These are phyloP conservation scores for Epichloe coenophiala DNA, from an alignment of 2,329 filamentous ascomycete species.

Conservation along the genomic window DNA sequence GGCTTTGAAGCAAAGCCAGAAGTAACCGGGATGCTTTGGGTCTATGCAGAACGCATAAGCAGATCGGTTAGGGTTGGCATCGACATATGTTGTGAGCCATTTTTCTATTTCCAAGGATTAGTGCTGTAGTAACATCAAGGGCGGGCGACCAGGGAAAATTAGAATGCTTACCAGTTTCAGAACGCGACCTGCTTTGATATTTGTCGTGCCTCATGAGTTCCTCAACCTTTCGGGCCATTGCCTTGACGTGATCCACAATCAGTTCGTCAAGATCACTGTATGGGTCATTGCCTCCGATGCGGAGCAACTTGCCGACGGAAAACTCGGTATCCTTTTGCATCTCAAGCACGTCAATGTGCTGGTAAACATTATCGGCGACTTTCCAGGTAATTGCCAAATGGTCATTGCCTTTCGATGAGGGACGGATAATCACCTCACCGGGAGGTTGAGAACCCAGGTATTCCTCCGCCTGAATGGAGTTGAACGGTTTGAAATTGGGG, in stretches of 20 bases:
- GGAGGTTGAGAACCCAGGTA: slow-evolving; percentile 74
- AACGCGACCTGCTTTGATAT: slow-evolving; percentile 68
- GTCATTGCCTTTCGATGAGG: slow-evolving; percentile 88
- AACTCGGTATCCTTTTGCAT: slow-evolving; percentile 96
- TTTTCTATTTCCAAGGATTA: slow-evolving; percentile 44
- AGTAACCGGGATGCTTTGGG: slow-evolving; percentile 82
- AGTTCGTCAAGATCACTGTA: slow-evolving; percentile 95
- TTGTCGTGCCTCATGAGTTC: slow-evolving; percentile 93
- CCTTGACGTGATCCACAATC: slow-evolving; percentile 93
- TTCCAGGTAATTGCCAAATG: slow-evolving; percentile 98
- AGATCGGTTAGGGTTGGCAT: slow-evolving; percentile 86
- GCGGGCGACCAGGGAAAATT: not conserved
- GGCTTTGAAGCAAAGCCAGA: slow-evolving; percentile 92
- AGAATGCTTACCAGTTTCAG: slow-evolving; percentile 63
- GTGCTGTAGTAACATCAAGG: slow-evolving; percentile 8
- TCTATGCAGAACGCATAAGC: slow-evolving; percentile 96
- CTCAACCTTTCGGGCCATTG: slow-evolving; percentile 94
- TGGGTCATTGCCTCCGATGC: slow-evolving; percentile 75
- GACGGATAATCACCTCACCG: slow-evolving; percentile 88
- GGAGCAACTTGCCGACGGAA: slow-evolving; percentile 73
- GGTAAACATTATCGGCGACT: slow-evolving; percentile 88
- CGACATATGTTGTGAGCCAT: slow-evolving; percentile 92
- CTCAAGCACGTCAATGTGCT: slow-evolving; percentile 95
- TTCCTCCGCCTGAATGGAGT: slow-evolving; percentile 82
- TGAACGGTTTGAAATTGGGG: slow-evolving; percentile 88